These are phyloP conservation scores for Lodderomyces margitis DNA, from an alignment of 1,139 yeast species.

Conservation along the genomic window DNA sequence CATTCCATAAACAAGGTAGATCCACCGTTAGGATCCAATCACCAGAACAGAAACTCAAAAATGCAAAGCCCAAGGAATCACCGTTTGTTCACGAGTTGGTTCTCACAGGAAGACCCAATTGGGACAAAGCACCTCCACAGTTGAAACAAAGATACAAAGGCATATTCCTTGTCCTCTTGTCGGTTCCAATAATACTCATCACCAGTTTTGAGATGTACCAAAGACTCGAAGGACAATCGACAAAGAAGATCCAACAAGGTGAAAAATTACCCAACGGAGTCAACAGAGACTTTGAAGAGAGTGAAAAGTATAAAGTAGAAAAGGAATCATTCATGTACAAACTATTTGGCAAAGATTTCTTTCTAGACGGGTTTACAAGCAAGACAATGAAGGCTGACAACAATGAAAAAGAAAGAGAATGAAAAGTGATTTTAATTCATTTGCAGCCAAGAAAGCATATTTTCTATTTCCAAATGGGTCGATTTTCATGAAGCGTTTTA, in stretches of 20 bases:
- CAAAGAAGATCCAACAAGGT: slow-evolving; percentile 43
- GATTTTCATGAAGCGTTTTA: slow-evolving; percentile 25
- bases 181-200: slow-evolving; percentile 37
- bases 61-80: slow-evolving; percentile 21
- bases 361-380: slow-evolving; percentile 47
- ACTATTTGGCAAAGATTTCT: slow-evolving; percentile 44
- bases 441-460: slow-evolving; percentile 2
- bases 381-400: slow-evolving; percentile 30
- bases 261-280: slow-evolving; percentile 36
- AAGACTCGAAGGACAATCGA: slow-evolving; percentile 41
- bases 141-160: slow-evolving; percentile 40
- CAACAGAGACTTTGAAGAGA: slow-evolving; percentile 37
- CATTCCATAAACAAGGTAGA: slow-evolving; percentile 34
- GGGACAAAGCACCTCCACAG: slow-evolving; percentile 46
- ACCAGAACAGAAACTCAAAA: slow-evolving; percentile 7
- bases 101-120: slow-evolving; percentile 43
- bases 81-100: slow-evolving; percentile 36
- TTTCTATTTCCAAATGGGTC: slow-evolving; percentile 28
- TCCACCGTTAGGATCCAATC: slow-evolving; percentile 11
- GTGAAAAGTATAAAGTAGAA: slow-evolving; percentile 43
- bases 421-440: slow-evolving; percentile 1
- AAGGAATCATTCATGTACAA: slow-evolving; percentile 37
- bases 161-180: slow-evolving; percentile 36
- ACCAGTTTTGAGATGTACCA: slow-evolving; percentile 38
- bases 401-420: slow-evolving; percentile 6